Percentiles rank a stretch among this genome's conserved stretches.
Evolutionary conservation across 176 grass and related monocot species (phyloP).

Genomic region (Tuctoria greenei): DNA sequence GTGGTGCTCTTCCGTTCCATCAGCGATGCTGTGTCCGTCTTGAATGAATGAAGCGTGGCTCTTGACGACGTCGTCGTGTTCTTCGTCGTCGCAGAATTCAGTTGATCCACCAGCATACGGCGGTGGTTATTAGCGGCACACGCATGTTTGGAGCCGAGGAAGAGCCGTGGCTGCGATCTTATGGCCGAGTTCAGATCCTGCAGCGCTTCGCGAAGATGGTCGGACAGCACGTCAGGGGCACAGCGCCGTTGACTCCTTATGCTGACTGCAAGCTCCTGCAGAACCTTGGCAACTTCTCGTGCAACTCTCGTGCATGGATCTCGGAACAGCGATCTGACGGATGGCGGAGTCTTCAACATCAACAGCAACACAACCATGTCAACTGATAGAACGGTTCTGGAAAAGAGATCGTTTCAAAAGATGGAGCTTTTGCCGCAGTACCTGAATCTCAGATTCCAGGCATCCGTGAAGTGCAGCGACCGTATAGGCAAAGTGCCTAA

Average conservation of each 20-base stretch:
- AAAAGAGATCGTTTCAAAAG: neutral
- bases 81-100: slow-evolving; percentile 34
- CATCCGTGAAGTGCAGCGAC: slow-evolving; percentile 86
- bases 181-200: slow-evolving; percentile 31
- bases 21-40: slow-evolving; percentile 54
- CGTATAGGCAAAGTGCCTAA: slow-evolving; percentile 86
- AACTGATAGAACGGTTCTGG: neutral
- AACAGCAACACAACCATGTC: neutral
- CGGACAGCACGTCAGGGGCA: slow-evolving; percentile 31
- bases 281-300: slow-evolving; percentile 72
- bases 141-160: slow-evolving; percentile 40
- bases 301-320: slow-evolving; percentile 76
- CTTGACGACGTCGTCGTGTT: slow-evolving; percentile 5
- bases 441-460: slow-evolving; percentile 94
- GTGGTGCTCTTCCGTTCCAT: slow-evolving; percentile 43
- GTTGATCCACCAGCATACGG: slow-evolving; percentile 38
- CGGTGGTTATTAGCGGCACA: slow-evolving; percentile 23
- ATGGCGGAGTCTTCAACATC: slow-evolving; percentile 57
- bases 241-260: slow-evolving; percentile 29
- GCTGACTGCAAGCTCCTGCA: slow-evolving; percentile 67
- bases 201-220: slow-evolving; percentile 30
- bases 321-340: slow-evolving; percentile 58
- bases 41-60: slow-evolving; percentile 54
- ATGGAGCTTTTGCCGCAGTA: slow-evolving; percentile 13
- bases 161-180: slow-evolving; percentile 25